Base-by-base conservation (phyloP, 1,284 basidiomycete genomes). In the Ceratobasidium sp. region DNA sequence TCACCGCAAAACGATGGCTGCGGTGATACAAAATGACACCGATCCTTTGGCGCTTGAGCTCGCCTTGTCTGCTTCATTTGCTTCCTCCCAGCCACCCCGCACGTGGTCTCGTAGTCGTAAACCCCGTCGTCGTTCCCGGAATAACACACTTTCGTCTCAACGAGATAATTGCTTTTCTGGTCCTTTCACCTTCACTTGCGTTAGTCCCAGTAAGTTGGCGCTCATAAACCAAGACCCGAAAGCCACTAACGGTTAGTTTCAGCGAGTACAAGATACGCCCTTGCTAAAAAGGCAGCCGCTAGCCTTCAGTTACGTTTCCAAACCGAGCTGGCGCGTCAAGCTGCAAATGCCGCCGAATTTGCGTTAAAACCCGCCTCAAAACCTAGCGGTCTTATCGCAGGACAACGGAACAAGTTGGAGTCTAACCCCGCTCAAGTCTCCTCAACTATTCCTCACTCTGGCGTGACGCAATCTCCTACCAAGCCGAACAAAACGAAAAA, bases 251-350 rank as follows among this genome's bases (percentile, higher is more conserved):
- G 76, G 66, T 76, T 81, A 78, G 75, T 25, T 34, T 32, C 25
- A 66, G 92, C 91, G 71, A 89, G 90, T 76, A 90, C 92, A 77
- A 89, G 92, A 66, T 86, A 92, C 78, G 82, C 88, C 69, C 87
- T 89, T 40, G 91, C 90, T 11, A 89, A 89, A 81, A 88, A 89
- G 80, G 91, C 93, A 83, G 90, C 92, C 44, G 84, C 87, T 1
- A 83, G 85, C 62, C 85, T 94, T 54, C 90, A 91, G 64, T 85
- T 86, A 67, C 89, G 89, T 75, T 93, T 94, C 80, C 90, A 93
- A 82, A 86, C 85, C 19, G 93, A 94, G 84, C 85, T 94, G 37
- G 87, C 89, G 15, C 85, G 90, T 3, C 70, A 79, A 66, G 70
- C 77, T 4, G 44, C 77, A 29, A 68, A 92, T 80, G 89, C 90